Conservation (phyloP, 1,139 yeast genomes). For the Hansenula sp. region DNA sequence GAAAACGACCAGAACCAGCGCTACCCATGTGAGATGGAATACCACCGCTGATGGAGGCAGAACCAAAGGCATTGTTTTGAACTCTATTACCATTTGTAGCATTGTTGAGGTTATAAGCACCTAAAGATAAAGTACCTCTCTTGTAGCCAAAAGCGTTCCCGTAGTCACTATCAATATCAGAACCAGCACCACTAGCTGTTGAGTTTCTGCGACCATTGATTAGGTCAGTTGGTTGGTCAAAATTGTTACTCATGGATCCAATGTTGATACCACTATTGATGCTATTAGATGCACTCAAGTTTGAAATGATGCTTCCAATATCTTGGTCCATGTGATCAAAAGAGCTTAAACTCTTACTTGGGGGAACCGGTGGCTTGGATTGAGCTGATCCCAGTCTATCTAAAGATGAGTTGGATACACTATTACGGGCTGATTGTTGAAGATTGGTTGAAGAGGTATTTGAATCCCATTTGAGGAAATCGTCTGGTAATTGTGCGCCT, state of each 20-base stretch:
- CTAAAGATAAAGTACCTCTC: conserved; percentile 41
- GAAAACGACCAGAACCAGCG: conserved; percentile 38
- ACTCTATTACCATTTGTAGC: conserved; percentile 20
- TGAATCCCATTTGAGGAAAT: not conserved
- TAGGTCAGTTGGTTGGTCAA: conserved; percentile 27
- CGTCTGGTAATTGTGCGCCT: not conserved
- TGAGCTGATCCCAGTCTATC: conserved; percentile 13
- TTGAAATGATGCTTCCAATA: conserved; percentile 42
- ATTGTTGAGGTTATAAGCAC: conserved; percentile 33
- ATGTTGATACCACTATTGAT: conserved; percentile 13
- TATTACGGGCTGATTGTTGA: not conserved
- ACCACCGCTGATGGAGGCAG: conserved; percentile 63
- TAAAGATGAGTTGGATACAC: conserved; percentile 2
- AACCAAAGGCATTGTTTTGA: conserved; percentile 39
- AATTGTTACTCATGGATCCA: conserved; percentile 24
- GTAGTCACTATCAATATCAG: conserved; percentile 42
- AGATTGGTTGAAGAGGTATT: not conserved
- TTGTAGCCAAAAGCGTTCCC: conserved; percentile 40
- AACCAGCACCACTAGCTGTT: conserved; percentile 16
- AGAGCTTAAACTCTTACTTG: conserved; percentile 7
- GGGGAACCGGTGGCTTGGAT: not conserved
- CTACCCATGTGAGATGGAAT: conserved; percentile 32
- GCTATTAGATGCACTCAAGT: conserved; percentile 27
- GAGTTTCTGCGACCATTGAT: conserved; percentile 18
- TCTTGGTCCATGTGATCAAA: conserved; percentile 27